Percentiles rank a stretch among this genome's conserved stretches.
Conservation (phyloP, 2,329 filamentous ascomycete species). For the Aspergillus clavatus region DNA sequence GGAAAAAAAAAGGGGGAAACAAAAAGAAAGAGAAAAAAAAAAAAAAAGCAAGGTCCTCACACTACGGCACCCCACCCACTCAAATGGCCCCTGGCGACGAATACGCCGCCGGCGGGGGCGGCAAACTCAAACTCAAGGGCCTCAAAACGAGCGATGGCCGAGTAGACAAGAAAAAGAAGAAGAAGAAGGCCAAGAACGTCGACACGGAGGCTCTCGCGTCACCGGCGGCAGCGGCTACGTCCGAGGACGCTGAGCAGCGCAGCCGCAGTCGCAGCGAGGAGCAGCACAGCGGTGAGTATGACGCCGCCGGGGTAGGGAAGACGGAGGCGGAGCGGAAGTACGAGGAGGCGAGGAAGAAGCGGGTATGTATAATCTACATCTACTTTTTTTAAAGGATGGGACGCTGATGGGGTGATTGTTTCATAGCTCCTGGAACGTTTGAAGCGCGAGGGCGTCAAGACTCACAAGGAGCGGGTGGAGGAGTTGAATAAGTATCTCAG, state of each 20-base stretch:
- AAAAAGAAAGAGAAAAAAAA: too few relatives aligned
- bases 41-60: neutral
- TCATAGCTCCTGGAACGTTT: slow-evolving; percentile 82
- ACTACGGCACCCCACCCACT: neutral
- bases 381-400: slow-evolving; percentile 1
- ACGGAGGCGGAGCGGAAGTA: slow-evolving; percentile 79
- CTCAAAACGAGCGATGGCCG: slow-evolving; percentile 53
- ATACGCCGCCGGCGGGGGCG: slow-evolving; percentile 63
- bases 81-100: slow-evolving; percentile 49
- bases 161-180: slow-evolving; percentile 48
- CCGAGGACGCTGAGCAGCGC: too few relatives aligned
- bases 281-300: slow-evolving; percentile 10
- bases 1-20: too few relatives aligned
- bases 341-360: slow-evolving; percentile 74
- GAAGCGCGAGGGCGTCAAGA: slow-evolving; percentile 82
- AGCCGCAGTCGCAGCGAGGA: slow-evolving; percentile 15
- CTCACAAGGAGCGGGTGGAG: slow-evolving; percentile 93
- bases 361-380: slow-evolving; percentile 53
- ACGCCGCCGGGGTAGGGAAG: slow-evolving; percentile 50
- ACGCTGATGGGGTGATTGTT: slow-evolving; percentile 10
- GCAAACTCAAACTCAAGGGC: slow-evolving; percentile 82
- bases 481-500: slow-evolving; percentile 92
- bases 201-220: slow-evolving; percentile 11
- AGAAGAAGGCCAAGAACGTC: slow-evolving; percentile 43
- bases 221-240: too few relatives aligned